Conservation (phyloP, 2,329 filamentous ascomycete genomes). For the Aspergillus texensis region DNA sequence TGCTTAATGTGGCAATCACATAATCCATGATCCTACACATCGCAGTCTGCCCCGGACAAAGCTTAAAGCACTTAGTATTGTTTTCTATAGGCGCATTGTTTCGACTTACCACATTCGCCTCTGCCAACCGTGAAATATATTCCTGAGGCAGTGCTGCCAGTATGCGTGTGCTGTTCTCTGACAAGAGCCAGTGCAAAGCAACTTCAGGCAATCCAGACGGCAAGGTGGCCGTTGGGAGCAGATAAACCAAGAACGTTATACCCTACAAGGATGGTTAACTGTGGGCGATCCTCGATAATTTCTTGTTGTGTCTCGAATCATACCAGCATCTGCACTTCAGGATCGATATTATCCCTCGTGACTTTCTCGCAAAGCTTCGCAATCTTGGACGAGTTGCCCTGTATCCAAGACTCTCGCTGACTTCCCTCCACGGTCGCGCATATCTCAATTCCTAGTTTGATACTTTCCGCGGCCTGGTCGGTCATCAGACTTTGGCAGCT, state of each 20-base stretch:
- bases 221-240: constrained; percentile 27
- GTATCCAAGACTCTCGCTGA: constrained; percentile 39
- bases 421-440: constrained; percentile 35
- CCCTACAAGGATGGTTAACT: constrained; percentile 28
- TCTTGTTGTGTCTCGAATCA: not conserved
- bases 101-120: constrained; percentile 43
- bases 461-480: constrained; percentile 35
- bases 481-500: constrained; percentile 32
- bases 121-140: constrained; percentile 33
- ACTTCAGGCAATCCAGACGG: constrained; percentile 30
- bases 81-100: not conserved
- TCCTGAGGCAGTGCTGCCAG: constrained; percentile 27
- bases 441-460: constrained; percentile 40
- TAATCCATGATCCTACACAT: constrained; percentile 27
- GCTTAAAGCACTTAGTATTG: constrained; percentile 19
- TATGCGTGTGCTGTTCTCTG: constrained; percentile 23
- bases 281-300: not conserved
- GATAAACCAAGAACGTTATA: constrained; percentile 32
- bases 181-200: constrained; percentile 29
- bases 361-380: constrained; percentile 44
- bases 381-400: constrained; percentile 35
- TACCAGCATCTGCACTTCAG: constrained; percentile 40
- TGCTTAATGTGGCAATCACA: constrained; percentile 25
- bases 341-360: constrained; percentile 29
- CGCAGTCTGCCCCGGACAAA: constrained; percentile 25